phyloP scores from a whole-genome alignment of 1,139 yeast species.

The Zygosaccharomyces pseudobailii region DNA sequence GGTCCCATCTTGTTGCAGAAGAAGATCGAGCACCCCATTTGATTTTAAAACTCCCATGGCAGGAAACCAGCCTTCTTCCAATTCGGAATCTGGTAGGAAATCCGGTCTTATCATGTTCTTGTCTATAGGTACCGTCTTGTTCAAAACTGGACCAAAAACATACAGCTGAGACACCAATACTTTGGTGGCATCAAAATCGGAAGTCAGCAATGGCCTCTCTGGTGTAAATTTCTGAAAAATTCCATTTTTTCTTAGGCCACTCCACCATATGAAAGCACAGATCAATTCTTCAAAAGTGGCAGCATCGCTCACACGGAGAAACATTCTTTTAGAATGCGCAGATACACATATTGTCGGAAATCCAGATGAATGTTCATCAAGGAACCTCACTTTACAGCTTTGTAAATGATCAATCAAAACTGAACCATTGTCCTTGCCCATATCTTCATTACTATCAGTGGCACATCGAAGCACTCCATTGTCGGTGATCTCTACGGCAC shows the following conservation, averaged over 20 bases:
- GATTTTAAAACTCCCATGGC: constrained; percentile 70
- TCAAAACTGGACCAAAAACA: constrained; percentile 54
- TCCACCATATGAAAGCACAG: constrained; percentile 60
- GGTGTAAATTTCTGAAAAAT: constrained; percentile 45
- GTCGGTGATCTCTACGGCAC: constrained; percentile 22
- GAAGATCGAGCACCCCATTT: constrained; percentile 59
- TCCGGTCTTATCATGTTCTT: constrained; percentile 10
- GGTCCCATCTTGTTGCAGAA: constrained; percentile 64
- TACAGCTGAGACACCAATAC: constrained; percentile 61
- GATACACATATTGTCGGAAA: constrained; percentile 47
- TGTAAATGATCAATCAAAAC: constrained; percentile 36
- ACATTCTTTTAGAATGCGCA: constrained; percentile 45
- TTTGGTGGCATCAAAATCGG: constrained; percentile 32
- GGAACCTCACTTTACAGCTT: constrained; percentile 34
- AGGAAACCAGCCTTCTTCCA: constrained; percentile 64
- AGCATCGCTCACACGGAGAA: constrained; percentile 43
- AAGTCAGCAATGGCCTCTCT: constrained; percentile 12
- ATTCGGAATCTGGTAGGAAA: constrained; percentile 14
- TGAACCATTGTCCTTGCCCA: not conserved
- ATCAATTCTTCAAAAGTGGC: constrained; percentile 46
- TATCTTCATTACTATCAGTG: constrained; percentile 2
- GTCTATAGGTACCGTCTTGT: constrained; percentile 40
- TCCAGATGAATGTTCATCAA: constrained; percentile 21
- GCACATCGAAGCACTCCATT: constrained; percentile 25
- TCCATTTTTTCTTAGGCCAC: constrained; percentile 53